Conservation (phyloP, 2,329 filamentous ascomycete species). For the Fusarium globosum region DNA sequence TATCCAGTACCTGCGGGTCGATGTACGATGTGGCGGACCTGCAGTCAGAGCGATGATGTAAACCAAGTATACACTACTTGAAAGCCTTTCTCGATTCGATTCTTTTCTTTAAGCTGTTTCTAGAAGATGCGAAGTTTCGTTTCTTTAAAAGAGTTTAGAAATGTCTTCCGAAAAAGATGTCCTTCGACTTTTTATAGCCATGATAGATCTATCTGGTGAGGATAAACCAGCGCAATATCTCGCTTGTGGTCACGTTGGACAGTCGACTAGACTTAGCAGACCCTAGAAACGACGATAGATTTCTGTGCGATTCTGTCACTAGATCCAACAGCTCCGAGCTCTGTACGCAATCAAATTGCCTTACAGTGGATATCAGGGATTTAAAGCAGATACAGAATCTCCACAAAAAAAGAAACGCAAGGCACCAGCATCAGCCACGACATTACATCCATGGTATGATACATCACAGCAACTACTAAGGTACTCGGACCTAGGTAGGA, state of each 20-base stretch:
- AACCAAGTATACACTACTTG: constrained; percentile 31
- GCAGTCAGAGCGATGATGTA: constrained; percentile 27
- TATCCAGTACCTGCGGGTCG: constrained; percentile 33
- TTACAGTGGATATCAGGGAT: constrained; percentile 32
- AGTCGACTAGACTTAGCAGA: constrained; percentile 10
- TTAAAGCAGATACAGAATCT: constrained; percentile 1
- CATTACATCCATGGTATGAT: not conserved
- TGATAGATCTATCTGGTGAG: not conserved
- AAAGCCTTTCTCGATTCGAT: not conserved
- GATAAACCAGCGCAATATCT: not conserved
- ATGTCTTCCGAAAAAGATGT: not conserved
- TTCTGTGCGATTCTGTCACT: constrained; percentile 39
- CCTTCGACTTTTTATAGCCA: constrained; percentile 7
- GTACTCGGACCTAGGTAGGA: not conserved
- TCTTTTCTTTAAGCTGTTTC: constrained; percentile 16
- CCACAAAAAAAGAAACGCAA: constrained; percentile 25
- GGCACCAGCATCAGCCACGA: constrained; percentile 24
- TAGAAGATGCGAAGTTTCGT: constrained; percentile 23
- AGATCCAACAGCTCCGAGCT: not conserved
- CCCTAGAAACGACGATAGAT: constrained; percentile 38
- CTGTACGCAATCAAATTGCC: constrained; percentile 28
- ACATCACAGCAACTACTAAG: not conserved
- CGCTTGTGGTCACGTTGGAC: constrained; percentile 21
- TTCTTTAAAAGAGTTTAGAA: not conserved
- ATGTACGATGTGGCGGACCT: not conserved